These are phyloP conservation scores for Moniliophthora roreri DNA, from an alignment of 1,284 basidiomycete species.

Conservation along the genomic window DNA sequence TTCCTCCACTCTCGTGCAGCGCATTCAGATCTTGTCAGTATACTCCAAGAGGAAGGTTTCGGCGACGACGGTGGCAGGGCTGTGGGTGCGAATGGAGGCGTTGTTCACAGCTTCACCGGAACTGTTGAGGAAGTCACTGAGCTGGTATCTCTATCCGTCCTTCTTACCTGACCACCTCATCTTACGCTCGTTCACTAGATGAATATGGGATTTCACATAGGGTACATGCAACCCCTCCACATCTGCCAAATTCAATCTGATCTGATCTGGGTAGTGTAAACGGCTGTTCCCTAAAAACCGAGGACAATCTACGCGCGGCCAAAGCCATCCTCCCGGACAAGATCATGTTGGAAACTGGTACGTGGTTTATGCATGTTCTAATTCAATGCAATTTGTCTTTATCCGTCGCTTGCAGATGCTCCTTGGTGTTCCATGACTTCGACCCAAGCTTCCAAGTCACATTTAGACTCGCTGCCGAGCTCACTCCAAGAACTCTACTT, in stretches of 20 bases:
- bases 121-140: conserved; percentile 66
- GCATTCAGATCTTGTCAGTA: conserved; percentile 70
- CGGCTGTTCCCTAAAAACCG: conserved; percentile 84
- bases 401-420: conserved; percentile 51
- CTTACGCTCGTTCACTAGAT: conserved; percentile 38
- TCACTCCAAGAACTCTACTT: conserved; percentile 52
- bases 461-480: conserved; percentile 55
- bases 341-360: conserved; percentile 82
- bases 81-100: conserved; percentile 65
- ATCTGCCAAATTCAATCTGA: neutral
- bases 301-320: conserved; percentile 65
- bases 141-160: conserved; percentile 41
- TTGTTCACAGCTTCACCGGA: conserved; percentile 90
- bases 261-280: too few species aligned
- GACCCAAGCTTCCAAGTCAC: conserved; percentile 69
- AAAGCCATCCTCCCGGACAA: conserved; percentile 62
- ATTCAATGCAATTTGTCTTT: conserved; percentile 1
- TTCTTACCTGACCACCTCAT: neutral
- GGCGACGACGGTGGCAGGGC: conserved; percentile 54
- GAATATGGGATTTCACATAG: conserved; percentile 71
- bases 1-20: conserved; percentile 86
- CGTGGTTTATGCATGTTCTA: conserved; percentile 16
- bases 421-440: conserved; percentile 85
- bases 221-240: conserved; percentile 27
- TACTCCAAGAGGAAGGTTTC: conserved; percentile 68